phyloP scores from a whole-genome alignment of 129 eudicot genomes.

The Apium graveolens region DNA sequence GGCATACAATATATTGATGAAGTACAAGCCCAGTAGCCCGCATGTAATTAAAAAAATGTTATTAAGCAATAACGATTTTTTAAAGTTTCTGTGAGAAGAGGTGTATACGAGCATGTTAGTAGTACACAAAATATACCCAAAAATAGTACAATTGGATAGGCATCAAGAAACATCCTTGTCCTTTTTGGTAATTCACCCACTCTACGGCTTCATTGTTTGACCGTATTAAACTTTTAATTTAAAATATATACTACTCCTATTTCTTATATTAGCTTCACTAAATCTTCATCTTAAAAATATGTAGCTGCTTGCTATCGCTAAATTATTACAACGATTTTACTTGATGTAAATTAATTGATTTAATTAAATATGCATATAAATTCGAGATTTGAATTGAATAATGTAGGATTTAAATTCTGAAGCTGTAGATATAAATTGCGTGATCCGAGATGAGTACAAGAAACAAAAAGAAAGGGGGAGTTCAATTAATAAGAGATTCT shows the following conservation, averaged over 20 bases:
- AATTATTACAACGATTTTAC: too few relatives aligned
- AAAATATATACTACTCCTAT: too few relatives aligned
- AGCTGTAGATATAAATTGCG: neutral
- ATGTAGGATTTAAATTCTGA: too few relatives aligned
- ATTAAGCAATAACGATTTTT: neutral
- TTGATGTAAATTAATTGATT: too few relatives aligned
- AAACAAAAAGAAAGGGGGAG: neutral
- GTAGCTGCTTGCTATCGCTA: too few relatives aligned
- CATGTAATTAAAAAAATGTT: too few relatives aligned
- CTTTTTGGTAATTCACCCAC: neutral
- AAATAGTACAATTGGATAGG: neutral
- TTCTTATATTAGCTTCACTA: too few relatives aligned
- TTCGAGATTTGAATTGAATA: neutral
- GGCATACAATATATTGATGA: too few relatives aligned
- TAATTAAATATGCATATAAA: too few relatives aligned
- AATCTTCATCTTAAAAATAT: too few relatives aligned
- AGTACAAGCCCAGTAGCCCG: too few relatives aligned
- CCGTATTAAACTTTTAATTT: neutral
- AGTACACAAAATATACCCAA: neutral
- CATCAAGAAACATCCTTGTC: neutral
- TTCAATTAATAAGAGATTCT: neutral
- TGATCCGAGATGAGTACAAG: neutral
- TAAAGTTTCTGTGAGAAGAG: neutral
- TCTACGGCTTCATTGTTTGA: neutral
- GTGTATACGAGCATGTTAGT: neutral